Conservation (phyloP, 2,329 filamentous ascomycete species). For the Fusarium veterinarium region DNA sequence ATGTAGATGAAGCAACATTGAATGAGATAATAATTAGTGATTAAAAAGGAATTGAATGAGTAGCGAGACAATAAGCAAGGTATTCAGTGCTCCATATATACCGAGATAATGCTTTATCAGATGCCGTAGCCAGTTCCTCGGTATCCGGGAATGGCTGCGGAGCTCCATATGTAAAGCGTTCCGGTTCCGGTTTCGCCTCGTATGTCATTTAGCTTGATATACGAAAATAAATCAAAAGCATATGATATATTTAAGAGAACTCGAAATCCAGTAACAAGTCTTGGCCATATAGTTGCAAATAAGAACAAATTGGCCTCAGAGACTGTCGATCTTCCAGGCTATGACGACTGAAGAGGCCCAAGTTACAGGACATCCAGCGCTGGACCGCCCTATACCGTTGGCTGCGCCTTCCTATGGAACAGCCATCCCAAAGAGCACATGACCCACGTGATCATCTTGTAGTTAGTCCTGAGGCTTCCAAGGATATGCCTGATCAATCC, state of each 20-base stretch:
- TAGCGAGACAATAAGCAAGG: accelerated
- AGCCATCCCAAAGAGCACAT: conserved; percentile 22
- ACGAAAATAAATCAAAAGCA: neutral
- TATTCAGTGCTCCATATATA: neutral
- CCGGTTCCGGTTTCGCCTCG: conserved; percentile 8
- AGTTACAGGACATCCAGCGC: conserved; percentile 7
- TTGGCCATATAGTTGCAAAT: neutral
- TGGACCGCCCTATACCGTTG: conserved; percentile 12
- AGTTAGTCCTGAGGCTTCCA: neutral
- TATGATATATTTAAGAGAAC: neutral
- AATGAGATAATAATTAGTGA: too few species aligned
- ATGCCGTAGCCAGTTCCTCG: conserved; percentile 29
- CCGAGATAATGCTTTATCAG: conserved; percentile 14
- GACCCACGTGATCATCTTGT: conserved; percentile 32
- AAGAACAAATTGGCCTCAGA: neutral
- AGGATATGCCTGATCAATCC: conserved; percentile 4
- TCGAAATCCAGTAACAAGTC: too few species aligned
- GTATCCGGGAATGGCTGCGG: conserved; percentile 21
- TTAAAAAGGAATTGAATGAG: too few species aligned
- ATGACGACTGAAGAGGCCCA: neutral
- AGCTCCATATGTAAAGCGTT: neutral
- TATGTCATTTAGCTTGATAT: neutral
- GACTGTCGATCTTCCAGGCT: neutral
- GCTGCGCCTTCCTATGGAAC: conserved; percentile 6
- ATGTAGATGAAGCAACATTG: neutral